Evolutionary conservation across 805 yeast species (phyloP).

Genomic region (Metschnikowia continentalis): DNA sequence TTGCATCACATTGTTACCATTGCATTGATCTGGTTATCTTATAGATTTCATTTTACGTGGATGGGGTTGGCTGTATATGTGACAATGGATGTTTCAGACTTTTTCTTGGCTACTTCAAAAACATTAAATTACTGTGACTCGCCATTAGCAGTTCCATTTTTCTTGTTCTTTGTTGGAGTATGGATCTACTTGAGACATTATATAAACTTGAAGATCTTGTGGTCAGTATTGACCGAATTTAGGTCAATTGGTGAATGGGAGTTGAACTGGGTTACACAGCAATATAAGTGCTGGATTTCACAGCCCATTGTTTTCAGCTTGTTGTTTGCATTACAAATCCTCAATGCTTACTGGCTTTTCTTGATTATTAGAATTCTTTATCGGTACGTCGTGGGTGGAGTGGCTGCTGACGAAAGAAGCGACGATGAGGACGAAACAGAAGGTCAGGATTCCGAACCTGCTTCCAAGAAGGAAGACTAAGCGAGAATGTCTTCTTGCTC

Average conservation of each 20-base stretch:
- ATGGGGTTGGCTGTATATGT: slow-evolving; percentile 89
- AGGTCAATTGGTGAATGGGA: slow-evolving; percentile 76
- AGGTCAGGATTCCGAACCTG: slow-evolving; percentile 6
- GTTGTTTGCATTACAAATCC: slow-evolving; percentile 75
- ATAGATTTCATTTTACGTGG: slow-evolving; percentile 93
- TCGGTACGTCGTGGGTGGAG: slow-evolving; percentile 59
- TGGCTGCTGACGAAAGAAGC: slow-evolving; percentile 76
- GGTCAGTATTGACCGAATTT: slow-evolving; percentile 84
- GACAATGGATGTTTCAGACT: slow-evolving; percentile 95
- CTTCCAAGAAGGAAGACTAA: slow-evolving; percentile 13
- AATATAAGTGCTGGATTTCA: slow-evolving; percentile 94
- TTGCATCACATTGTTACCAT: slow-evolving; percentile 92
- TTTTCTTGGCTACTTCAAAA: slow-evolving; percentile 79
- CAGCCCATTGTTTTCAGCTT: slow-evolving; percentile 83
- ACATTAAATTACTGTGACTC: slow-evolving; percentile 83
- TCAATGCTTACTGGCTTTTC: slow-evolving; percentile 84
- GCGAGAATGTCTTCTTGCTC: slow-evolving; percentile 2
- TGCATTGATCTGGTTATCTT: slow-evolving; percentile 78
- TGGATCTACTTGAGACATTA: slow-evolving; percentile 93
- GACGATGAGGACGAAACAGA: slow-evolving; percentile 67
- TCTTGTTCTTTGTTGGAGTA: slow-evolving; percentile 57
- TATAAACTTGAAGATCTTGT: slow-evolving; percentile 72
- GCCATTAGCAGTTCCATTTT: slow-evolving; percentile 56
- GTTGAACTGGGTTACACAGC: slow-evolving; percentile 83
- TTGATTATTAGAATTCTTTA: slow-evolving; percentile 73